These are phyloP conservation scores for Thuja plicata DNA, from an alignment of 83 land plant genomes.

Conservation along the genomic window DNA sequence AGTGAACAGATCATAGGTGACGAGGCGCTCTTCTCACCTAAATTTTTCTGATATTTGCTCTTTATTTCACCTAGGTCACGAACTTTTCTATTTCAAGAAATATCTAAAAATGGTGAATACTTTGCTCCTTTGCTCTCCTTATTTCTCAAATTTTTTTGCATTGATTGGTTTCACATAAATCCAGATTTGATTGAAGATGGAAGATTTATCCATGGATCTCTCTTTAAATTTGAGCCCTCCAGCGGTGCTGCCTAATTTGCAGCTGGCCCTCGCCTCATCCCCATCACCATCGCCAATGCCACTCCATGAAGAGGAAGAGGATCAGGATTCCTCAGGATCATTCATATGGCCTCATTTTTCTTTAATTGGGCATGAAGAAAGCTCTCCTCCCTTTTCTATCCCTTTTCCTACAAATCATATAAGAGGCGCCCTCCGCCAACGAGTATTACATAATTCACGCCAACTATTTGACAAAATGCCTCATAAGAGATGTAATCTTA, in stretches of 20 bases:
- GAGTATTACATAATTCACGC: too few relatives aligned
- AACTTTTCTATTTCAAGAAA: too few relatives aligned
- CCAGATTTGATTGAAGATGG: neutral
- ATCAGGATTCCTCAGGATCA: neutral
- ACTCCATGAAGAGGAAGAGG: too few relatives aligned
- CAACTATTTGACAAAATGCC: too few relatives aligned
- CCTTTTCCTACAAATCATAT: neutral
- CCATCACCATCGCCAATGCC: neutral
- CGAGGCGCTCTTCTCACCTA: too few relatives aligned
- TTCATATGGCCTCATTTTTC: neutral
- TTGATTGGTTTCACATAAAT: neutral
- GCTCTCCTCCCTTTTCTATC: neutral
- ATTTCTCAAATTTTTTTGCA: too few relatives aligned
- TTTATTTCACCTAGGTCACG: too few relatives aligned
- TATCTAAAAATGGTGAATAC: too few relatives aligned
- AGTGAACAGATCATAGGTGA: too few relatives aligned
- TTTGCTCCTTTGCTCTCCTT: too few relatives aligned
- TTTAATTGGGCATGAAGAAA: neutral
- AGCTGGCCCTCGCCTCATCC: neutral
- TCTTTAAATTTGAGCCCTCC: slow-evolving; percentile 12
- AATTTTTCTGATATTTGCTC: too few relatives aligned
- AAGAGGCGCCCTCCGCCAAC: neutral
- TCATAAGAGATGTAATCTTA: too few relatives aligned
- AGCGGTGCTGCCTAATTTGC: neutral
- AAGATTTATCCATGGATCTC: neutral